Conservation (phyloP, 306 rosid genomes). For the Dalbergia cultrata region DNA sequence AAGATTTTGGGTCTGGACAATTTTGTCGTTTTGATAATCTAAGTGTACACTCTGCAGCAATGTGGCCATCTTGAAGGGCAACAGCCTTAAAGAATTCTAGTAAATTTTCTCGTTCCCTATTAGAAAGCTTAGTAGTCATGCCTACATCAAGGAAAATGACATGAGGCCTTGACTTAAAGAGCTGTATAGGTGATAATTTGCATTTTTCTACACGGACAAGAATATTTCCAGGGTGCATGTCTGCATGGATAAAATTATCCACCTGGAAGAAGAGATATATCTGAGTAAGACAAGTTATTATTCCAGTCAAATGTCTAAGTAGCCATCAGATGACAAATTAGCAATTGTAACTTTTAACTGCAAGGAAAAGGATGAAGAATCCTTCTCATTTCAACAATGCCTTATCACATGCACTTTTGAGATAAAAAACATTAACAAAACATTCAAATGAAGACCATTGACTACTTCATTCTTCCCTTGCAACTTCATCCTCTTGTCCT, state of each 20-base stretch:
- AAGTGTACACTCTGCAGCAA: constrained; percentile 80
- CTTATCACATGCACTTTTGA: constrained; percentile 19
- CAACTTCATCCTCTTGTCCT: constrained; percentile 7
- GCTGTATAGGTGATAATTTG: constrained; percentile 53
- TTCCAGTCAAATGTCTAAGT: constrained; percentile 31
- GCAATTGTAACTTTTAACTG: constrained; percentile 6
- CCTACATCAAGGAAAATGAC: constrained; percentile 91
- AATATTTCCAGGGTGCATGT: constrained; percentile 94
- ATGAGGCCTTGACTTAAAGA: constrained; percentile 77
- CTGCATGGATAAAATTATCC: constrained; percentile 89
- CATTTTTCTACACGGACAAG: constrained; percentile 64
- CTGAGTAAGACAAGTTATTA: constrained; percentile 40
- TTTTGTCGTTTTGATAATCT: constrained; percentile 72
- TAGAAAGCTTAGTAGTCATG: constrained; percentile 79
- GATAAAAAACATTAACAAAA: background rate
- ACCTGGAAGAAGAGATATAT: constrained; percentile 60
- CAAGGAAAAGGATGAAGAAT: constrained; percentile 31
- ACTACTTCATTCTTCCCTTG: constrained; percentile 30
- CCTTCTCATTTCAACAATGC: constrained; percentile 10
- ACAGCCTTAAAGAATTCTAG: constrained; percentile 80
- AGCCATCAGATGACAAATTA: background rate
- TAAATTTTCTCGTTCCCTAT: constrained; percentile 58
- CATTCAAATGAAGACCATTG: constrained; percentile 20
- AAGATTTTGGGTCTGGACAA: constrained; percentile 81
- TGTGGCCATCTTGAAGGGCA: constrained; percentile 73